Evolutionary conservation across 805 yeast species (phyloP).

Genomic region (Wickerhamomyces chambardii): DNA sequence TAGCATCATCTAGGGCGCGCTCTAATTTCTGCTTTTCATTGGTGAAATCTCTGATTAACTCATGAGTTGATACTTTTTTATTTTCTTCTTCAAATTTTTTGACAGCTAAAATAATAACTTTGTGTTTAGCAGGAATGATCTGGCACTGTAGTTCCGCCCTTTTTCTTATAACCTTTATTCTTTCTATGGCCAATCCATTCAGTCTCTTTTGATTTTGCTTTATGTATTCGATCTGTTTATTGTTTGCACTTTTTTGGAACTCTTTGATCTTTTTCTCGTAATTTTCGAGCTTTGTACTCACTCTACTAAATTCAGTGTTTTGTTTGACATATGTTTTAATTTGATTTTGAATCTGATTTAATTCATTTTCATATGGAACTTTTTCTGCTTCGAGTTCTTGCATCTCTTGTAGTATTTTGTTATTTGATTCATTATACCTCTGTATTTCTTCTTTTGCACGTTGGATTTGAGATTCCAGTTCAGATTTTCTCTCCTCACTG

Average conservation of each 20-base stretch:
- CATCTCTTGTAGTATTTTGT: neutral
- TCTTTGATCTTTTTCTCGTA: slow-evolving; percentile 3
- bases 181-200: slow-evolving; percentile 9
- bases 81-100: slow-evolving; percentile 29
- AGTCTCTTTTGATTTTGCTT: slow-evolving; percentile 22
- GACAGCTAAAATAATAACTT: slow-evolving; percentile 18
- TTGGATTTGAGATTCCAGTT: neutral
- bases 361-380: slow-evolving; percentile 4
- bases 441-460: neutral
- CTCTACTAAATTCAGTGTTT: no score
- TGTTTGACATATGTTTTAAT: neutral
- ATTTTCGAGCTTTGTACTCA: slow-evolving; percentile 2
- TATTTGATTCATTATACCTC: neutral
- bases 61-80: slow-evolving; percentile 21
- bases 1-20: slow-evolving; percentile 18
- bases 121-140: slow-evolving; percentile 17
- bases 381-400: slow-evolving; percentile 1
- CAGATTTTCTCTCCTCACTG: slow-evolving; percentile 5
- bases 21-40: slow-evolving; percentile 18
- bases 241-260: slow-evolving; percentile 22
- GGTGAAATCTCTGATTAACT: slow-evolving; percentile 19
- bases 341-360: slow-evolving; percentile 1
- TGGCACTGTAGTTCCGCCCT: slow-evolving; percentile 13
- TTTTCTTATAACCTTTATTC: slow-evolving; percentile 13
- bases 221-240: slow-evolving; percentile 28